Percentiles rank a stretch among this genome's conserved stretches.
These are phyloP conservation scores for Ceratocystis colombiana DNA, from an alignment of 2,329 filamentous ascomycete species.

Conservation along the genomic window DNA sequence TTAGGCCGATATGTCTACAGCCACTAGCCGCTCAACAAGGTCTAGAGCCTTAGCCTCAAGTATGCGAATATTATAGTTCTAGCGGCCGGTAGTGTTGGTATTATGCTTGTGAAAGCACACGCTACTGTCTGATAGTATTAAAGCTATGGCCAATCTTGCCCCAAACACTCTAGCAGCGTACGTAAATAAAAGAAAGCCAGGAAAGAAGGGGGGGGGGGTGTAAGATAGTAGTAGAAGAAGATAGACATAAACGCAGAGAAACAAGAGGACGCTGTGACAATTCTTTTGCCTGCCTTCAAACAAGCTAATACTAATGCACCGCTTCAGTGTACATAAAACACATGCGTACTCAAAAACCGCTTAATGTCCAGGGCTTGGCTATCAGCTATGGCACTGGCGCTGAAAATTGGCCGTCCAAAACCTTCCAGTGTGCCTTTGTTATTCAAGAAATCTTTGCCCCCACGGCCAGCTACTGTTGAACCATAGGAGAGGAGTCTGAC, in stretches of 20 bases:
- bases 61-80: too few relatives aligned
- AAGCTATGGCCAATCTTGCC: conserved; percentile 3
- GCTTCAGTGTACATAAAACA: not conserved
- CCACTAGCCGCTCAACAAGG: too few relatives aligned
- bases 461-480: not conserved
- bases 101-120: too few relatives aligned
- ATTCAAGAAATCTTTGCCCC: not conserved
- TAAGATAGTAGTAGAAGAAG: not conserved
- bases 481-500: conserved; percentile 25
- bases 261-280: not conserved
- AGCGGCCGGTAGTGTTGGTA: too few relatives aligned
- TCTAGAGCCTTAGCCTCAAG: too few relatives aligned
- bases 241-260: not conserved
- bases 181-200: too few relatives aligned
- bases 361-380: not conserved
- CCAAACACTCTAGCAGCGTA: not conserved
- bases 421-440: not conserved
- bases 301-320: not conserved
- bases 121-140: not conserved
- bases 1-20: too few relatives aligned
- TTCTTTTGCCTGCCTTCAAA: not conserved
- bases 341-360: not conserved
- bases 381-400: not conserved
- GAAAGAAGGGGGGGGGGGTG: too few relatives aligned
- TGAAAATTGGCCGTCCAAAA: not conserved